These are phyloP conservation scores for Cytospora leucostoma DNA, from an alignment of 2,329 filamentous ascomycete genomes.

Conservation along the genomic window DNA sequence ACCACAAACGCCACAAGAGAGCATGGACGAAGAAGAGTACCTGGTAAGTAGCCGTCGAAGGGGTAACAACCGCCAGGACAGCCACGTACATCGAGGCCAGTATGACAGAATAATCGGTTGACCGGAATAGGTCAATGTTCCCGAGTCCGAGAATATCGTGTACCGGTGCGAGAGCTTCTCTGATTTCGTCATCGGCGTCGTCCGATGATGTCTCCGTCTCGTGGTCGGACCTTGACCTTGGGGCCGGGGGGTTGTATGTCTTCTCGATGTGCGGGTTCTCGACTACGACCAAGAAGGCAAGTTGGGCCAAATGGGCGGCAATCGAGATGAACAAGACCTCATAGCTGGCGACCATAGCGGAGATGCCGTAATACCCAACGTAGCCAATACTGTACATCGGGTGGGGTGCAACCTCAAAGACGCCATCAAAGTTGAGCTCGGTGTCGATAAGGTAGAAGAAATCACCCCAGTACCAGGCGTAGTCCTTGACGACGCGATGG, in stretches of 20 bases:
- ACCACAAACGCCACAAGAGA: constrained; percentile 85
- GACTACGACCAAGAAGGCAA: constrained; percentile 86
- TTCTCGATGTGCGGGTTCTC: constrained; percentile 98
- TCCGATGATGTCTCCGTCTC: constrained; percentile 29
- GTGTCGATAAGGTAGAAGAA: constrained; percentile 99
- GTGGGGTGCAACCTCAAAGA: constrained; percentile 98
- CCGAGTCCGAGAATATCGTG: constrained; percentile 81
- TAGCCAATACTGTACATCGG: constrained; percentile 99
- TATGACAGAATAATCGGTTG: constrained; percentile 79
- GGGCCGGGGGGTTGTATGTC: constrained; percentile 89
- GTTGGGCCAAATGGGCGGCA: constrained; percentile 88
- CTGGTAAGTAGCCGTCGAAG: constrained; percentile 74
- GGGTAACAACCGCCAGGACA: constrained; percentile 72
- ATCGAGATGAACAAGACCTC: constrained; percentile 97
- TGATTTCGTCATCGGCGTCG: constrained; percentile 31
- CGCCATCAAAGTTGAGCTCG: constrained; percentile 95
- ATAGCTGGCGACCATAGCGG: constrained; percentile 97
- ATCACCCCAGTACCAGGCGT: constrained; percentile 99
- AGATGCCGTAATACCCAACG: constrained; percentile 96
- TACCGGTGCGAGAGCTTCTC: constrained; percentile 61
- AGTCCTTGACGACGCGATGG: constrained; percentile 97
- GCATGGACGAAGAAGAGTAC: constrained; percentile 81
- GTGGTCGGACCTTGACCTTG: constrained; percentile 57
- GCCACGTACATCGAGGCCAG: constrained; percentile 76
- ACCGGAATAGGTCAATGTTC: constrained; percentile 87